A percentile compares a stretch with the other conserved stretches of the same genome.
Evolutionary conservation across 2,329 filamentous ascomycete species (phyloP).

Genomic region (Aspergillus aculeatinus): DNA sequence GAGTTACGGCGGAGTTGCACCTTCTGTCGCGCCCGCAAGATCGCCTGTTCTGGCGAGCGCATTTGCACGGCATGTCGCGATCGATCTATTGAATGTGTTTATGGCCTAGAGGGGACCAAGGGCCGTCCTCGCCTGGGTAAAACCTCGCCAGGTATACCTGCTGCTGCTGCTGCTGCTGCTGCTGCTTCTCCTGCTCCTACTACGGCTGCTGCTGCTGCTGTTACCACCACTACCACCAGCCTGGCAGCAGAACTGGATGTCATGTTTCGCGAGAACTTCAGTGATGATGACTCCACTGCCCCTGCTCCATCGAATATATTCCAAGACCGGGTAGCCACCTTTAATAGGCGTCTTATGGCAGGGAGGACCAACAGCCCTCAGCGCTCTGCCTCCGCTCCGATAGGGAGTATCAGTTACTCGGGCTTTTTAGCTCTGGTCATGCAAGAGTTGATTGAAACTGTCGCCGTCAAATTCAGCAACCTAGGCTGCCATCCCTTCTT

Average conservation of each 20-base stretch:
- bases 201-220: not conserved
- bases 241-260: slow-evolving; percentile 1
- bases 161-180: not conserved
- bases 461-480: not conserved
- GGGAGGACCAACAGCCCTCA: not conserved
- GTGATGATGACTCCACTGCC: not conserved
- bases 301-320: not conserved
- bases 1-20: slow-evolving; percentile 4
- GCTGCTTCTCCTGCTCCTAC: not conserved
- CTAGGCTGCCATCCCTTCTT: slow-evolving; percentile 2
- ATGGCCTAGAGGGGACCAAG: not conserved
- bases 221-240: not conserved
- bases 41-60: slow-evolving; percentile 4
- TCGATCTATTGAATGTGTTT: slow-evolving; percentile 4
- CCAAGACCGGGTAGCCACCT: slow-evolving; percentile 2
- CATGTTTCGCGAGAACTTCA: slow-evolving; percentile 7
- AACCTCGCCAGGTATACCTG: not conserved
- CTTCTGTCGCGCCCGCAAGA: slow-evolving; percentile 7
- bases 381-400: not conserved
- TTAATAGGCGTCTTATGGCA: not conserved
- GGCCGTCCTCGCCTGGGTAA: not conserved
- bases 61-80: slow-evolving; percentile 5
- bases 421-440: slow-evolving; percentile 1
- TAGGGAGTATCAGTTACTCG: not conserved
- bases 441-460: slow-evolving; percentile 2